Evolutionary conservation across 1,284 basidiomycete species (phyloP).

Genomic region (Chalciporus sp.): DNA sequence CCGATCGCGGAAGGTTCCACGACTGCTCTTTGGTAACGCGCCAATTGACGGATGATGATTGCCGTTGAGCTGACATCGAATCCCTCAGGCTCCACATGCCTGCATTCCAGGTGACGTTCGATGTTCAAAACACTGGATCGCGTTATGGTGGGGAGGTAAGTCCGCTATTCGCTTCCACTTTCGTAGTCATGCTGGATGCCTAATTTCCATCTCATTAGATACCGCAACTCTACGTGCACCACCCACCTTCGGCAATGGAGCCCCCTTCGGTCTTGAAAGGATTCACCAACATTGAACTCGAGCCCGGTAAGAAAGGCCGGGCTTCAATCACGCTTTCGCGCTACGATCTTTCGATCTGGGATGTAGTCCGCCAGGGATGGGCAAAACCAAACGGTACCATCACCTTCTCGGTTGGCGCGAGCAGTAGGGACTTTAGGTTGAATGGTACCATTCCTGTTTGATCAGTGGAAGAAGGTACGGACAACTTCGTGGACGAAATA

Average conservation of each 20-base stretch:
- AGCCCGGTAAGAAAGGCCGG: conserved; percentile 46
- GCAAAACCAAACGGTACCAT: conserved; percentile 46
- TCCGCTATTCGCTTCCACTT: background rate
- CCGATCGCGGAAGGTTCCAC: conserved; percentile 34
- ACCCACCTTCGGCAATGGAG: conserved; percentile 55
- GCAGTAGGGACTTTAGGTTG: conserved; percentile 52
- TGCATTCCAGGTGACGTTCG: conserved; percentile 58
- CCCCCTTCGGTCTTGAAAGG: conserved; percentile 67
- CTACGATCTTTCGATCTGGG: conserved; percentile 67
- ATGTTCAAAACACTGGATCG: conserved; percentile 58
- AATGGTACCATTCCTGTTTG: conserved; percentile 38
- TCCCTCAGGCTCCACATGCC: conserved; percentile 61
- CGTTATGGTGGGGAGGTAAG: conserved; percentile 56
- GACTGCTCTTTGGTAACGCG: conserved; percentile 31
- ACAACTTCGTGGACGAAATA: background rate
- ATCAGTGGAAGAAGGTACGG: conserved; percentile 9
- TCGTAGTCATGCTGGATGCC: background rate
- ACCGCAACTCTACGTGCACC: conserved; percentile 68
- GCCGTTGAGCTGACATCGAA: background rate
- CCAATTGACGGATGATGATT: too few species aligned
- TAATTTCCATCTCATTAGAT: conserved; percentile 37
- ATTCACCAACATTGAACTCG: conserved; percentile 59
- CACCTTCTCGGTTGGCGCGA: conserved; percentile 51
- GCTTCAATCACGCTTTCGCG: conserved; percentile 63
- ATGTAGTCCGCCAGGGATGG: conserved; percentile 53